These are phyloP conservation scores for Pseudonitzschia multiseries DNA, from an alignment of 108 stramenopile genomes.

Conservation along the genomic window DNA sequence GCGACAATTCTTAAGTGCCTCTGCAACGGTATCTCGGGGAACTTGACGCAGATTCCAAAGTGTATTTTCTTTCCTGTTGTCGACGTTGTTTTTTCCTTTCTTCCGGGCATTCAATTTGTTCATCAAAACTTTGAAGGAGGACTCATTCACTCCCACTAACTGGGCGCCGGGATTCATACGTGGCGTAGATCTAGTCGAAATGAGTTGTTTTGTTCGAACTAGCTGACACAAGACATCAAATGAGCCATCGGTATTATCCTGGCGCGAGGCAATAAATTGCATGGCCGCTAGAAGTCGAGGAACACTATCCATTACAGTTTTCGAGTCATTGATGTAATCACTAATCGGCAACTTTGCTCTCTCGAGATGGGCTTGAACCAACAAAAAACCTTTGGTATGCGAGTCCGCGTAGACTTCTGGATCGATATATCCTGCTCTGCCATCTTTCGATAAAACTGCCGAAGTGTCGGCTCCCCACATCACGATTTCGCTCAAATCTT, in stretches of 20 bases:
- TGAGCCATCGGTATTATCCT: constrained; percentile 44
- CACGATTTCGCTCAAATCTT: constrained; percentile 79
- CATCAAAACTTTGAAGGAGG: constrained; percentile 11
- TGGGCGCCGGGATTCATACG: constrained; percentile 10
- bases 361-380: constrained; percentile 90
- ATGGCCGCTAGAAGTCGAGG: constrained; percentile 95
- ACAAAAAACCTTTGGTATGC: constrained; percentile 93
- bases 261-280: constrained; percentile 86
- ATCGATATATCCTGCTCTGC: constrained; percentile 35
- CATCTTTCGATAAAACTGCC: constrained; percentile 30
- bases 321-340: constrained; percentile 97
- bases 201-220: constrained; percentile 38
- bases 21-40: constrained; percentile 14
- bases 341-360: constrained; percentile 89
- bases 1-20: constrained; percentile 28
- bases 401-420: constrained; percentile 80
- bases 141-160: constrained; percentile 23
- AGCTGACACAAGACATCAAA: constrained; percentile 63
- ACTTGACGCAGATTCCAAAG: constrained; percentile 13
- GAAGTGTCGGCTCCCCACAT: constrained; percentile 80
- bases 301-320: constrained; percentile 92
- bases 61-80: constrained; percentile 2
- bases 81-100: constrained; percentile 2
- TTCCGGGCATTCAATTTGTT: constrained; percentile 2
- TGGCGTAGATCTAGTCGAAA: constrained; percentile 34